A percentile compares a stretch with the other conserved stretches of the same genome.
These are phyloP conservation scores for Plasmopara muralis DNA, from an alignment of 352 stramenopile genomes.

Conservation along the genomic window DNA sequence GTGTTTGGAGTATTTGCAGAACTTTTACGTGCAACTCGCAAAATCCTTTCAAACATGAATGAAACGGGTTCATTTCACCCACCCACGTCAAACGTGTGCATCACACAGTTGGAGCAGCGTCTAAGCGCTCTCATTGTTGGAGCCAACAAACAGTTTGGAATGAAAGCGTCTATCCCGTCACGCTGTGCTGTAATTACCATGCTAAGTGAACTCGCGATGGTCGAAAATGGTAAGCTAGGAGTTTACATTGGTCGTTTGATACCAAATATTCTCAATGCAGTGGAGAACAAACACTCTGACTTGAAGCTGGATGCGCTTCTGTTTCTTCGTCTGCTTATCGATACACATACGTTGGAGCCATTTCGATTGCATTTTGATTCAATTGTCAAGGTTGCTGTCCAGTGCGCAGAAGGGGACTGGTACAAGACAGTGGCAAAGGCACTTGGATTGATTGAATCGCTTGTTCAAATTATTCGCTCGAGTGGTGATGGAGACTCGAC, in stretches of 20 bases:
- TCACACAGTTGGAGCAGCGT: constrained; percentile 51
- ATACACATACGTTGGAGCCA: constrained; percentile 77
- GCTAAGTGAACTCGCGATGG: constrained; percentile 76
- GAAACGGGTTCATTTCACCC: constrained; percentile 17
- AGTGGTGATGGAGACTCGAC: constrained; percentile 21
- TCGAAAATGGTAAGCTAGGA: constrained; percentile 66
- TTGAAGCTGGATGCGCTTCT: constrained; percentile 94
- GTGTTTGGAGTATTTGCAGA: constrained; percentile 93
- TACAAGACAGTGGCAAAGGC: constrained; percentile 98
- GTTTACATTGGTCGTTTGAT: constrained; percentile 68
- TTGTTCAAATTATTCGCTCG: constrained; percentile 80
- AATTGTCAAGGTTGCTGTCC: constrained; percentile 84
- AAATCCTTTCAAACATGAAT: constrained; percentile 34
- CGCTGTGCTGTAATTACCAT: constrained; percentile 80
- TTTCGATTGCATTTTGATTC: constrained; percentile 76
- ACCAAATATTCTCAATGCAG: constrained; percentile 77
- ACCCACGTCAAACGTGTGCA: constrained; percentile 34
- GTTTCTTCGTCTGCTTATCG: constrained; percentile 91
- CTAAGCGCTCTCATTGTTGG: constrained; percentile 64
- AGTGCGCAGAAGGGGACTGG: constrained; percentile 93
- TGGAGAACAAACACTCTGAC: constrained; percentile 89
- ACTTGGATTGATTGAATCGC: constrained; percentile 87
- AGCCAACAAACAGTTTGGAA: constrained; percentile 77
- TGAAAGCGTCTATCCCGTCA: constrained; percentile 69
- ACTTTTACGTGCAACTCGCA: constrained; percentile 78